Conservation (phyloP, 768 basidiomycete genomes). For the Strobilomyces echinocephalus region DNA sequence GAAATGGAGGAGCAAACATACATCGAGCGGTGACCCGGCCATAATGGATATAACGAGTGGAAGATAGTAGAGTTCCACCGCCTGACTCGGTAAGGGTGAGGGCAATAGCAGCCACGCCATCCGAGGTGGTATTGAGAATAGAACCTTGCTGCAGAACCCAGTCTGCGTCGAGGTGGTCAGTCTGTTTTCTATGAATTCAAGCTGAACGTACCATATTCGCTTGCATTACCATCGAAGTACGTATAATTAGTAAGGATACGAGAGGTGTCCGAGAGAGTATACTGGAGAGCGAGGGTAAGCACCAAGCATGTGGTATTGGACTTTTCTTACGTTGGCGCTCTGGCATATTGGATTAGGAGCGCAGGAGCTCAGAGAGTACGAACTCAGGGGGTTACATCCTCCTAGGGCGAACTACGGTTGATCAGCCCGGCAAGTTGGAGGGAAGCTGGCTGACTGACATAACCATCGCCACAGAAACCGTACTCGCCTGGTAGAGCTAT, state of each 20-base stretch:
- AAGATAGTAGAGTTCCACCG: slow-evolving; percentile 73
- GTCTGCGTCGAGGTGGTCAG: slow-evolving; percentile 36
- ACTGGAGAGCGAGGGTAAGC: slow-evolving; percentile 32
- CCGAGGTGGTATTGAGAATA: slow-evolving; percentile 57
- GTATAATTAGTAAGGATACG: slow-evolving; percentile 64
- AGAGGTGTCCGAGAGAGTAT: slow-evolving; percentile 59
- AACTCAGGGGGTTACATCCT: slow-evolving; percentile 80
- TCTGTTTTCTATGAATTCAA: not conserved
- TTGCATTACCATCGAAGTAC: slow-evolving; percentile 68
- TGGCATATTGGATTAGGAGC: slow-evolving; percentile 68
- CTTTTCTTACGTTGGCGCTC: slow-evolving; percentile 45
- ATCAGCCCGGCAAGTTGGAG: slow-evolving; percentile 6
- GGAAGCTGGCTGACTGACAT: slow-evolving; percentile 24
- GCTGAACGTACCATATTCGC: slow-evolving; percentile 50
- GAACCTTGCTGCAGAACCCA: slow-evolving; percentile 68
- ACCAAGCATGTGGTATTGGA: not conserved
- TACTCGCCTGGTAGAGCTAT: slow-evolving; percentile 38
- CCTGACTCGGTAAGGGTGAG: slow-evolving; percentile 64
- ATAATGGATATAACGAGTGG: slow-evolving; percentile 79
- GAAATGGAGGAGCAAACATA: slow-evolving; percentile 23
- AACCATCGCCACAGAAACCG: slow-evolving; percentile 48
- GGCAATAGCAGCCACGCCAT: slow-evolving; percentile 57
- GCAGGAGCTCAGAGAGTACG: slow-evolving; percentile 61
- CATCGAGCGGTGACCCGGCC: slow-evolving; percentile 65
- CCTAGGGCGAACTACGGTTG: slow-evolving; percentile 66